Conservation (phyloP, 1,139 yeast species). For the Barnettozyma hawaiiensis region DNA sequence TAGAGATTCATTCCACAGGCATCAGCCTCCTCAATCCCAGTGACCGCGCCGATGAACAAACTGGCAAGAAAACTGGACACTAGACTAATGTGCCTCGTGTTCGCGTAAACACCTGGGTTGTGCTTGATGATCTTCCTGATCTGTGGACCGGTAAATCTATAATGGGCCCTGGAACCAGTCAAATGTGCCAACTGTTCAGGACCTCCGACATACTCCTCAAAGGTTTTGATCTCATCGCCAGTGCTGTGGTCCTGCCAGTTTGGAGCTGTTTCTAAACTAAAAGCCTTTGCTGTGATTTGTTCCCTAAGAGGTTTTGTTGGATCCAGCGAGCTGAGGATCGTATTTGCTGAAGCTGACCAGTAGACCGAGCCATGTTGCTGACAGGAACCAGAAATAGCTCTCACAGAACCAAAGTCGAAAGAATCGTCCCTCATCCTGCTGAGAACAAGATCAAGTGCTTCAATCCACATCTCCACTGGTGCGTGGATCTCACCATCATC, state of each 20-base stretch:
- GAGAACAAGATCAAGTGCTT: slow-evolving; percentile 66
- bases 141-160: slow-evolving; percentile 87
- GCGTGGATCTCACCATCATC: slow-evolving; percentile 58
- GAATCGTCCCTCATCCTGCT: slow-evolving; percentile 43
- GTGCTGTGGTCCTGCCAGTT: slow-evolving; percentile 97
- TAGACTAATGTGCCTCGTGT: slow-evolving; percentile 60
- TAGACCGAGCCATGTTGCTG: slow-evolving; percentile 92
- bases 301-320: slow-evolving; percentile 32
- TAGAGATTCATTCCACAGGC: slow-evolving; percentile 91
- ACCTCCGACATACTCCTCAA: slow-evolving; percentile 62
- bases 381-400: slow-evolving; percentile 77
- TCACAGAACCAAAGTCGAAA: slow-evolving; percentile 58
- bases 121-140: slow-evolving; percentile 65
- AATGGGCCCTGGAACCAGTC: slow-evolving; percentile 87
- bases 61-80: slow-evolving; percentile 79
- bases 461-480: slow-evolving; percentile 90
- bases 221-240: slow-evolving; percentile 54
- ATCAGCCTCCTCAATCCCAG: slow-evolving; percentile 73
- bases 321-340: slow-evolving; percentile 33
- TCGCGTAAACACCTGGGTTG: slow-evolving; percentile 46
- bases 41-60: slow-evolving; percentile 57
- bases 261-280: slow-evolving; percentile 66
- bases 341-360: slow-evolving; percentile 53
- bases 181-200: slow-evolving; percentile 55
- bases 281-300: slow-evolving; percentile 44